Evolutionary conservation across 2,329 filamentous ascomycete species (phyloP).

Genomic region (Pseudogymnoascus sp.): DNA sequence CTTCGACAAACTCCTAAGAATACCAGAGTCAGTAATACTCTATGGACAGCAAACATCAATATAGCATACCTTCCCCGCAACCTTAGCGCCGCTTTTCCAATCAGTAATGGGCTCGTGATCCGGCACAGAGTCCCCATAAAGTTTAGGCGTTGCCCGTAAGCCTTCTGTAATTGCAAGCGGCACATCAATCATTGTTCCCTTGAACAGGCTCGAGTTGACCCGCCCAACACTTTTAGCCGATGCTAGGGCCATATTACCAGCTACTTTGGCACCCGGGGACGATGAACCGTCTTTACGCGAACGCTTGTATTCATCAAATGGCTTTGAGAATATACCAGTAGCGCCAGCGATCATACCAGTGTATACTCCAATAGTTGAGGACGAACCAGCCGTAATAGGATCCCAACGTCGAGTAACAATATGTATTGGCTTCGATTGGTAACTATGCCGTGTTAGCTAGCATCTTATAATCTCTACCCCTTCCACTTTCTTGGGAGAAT

Average conservation of each 20-base stretch:
- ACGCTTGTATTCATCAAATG: background rate
- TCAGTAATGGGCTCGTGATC: constrained; percentile 71
- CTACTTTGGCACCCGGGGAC: constrained; percentile 16
- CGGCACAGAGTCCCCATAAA: constrained; percentile 68
- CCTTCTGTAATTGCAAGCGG: constrained; percentile 43
- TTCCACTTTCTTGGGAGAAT: constrained; percentile 41
- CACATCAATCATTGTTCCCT: constrained; percentile 38
- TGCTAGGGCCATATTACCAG: background rate
- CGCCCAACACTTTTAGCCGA: constrained; percentile 24
- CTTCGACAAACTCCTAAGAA: constrained; percentile 4
- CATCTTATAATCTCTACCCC: constrained; percentile 32
- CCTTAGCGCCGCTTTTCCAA: constrained; percentile 62
- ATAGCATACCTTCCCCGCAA: constrained; percentile 53
- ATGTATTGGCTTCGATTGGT: constrained; percentile 32
- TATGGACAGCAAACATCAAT: background rate
- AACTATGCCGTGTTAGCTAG: constrained; percentile 33
- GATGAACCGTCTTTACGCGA: background rate
- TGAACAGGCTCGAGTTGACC: constrained; percentile 31
- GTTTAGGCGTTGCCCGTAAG: constrained; percentile 43
- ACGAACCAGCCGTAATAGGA: constrained; percentile 22
- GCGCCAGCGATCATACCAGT: constrained; percentile 9
- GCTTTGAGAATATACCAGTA: constrained; percentile 13
- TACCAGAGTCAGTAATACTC: background rate
- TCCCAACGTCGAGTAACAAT: constrained; percentile 30
- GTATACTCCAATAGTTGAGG: constrained; percentile 13